These are phyloP conservation scores for Melaleuca quinquenervia DNA, from an alignment of 345 rosid species.

Conservation along the genomic window DNA sequence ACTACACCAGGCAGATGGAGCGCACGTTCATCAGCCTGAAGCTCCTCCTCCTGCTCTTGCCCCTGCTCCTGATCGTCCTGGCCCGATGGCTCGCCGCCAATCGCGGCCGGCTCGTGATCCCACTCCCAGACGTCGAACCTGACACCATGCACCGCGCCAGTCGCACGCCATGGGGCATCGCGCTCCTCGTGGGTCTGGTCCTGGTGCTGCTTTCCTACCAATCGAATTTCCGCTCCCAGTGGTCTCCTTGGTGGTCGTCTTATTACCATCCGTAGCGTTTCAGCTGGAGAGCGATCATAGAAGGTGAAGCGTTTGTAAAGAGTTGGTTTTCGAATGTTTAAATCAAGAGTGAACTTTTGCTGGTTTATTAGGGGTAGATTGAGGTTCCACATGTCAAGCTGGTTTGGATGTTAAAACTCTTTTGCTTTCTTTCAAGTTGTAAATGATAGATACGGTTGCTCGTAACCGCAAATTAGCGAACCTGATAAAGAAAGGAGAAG, in stretches of 20 bases:
- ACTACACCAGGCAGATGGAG: constrained; percentile 39
- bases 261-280: not conserved
- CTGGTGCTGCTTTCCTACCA: constrained; percentile 56
- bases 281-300: not conserved
- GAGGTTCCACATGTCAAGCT: not conserved
- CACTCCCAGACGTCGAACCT: constrained; percentile 9
- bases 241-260: constrained; percentile 28
- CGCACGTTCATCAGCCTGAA: constrained; percentile 32
- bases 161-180: constrained; percentile 53
- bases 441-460: not conserved
- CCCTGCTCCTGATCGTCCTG: constrained; percentile 41
- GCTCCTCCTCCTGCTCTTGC: constrained; percentile 43
- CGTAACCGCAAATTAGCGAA: not conserved
- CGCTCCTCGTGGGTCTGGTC: constrained; percentile 30
- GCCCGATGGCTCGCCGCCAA: constrained; percentile 14
- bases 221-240: constrained; percentile 50
- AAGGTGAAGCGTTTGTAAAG: not conserved
- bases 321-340: not conserved
- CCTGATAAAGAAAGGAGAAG: not conserved
- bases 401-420: not conserved
- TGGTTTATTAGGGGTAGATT: not conserved
- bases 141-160: constrained; percentile 8
- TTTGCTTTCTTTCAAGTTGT: not conserved
- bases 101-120: constrained; percentile 15
- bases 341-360: not conserved